phyloP scores from a whole-genome alignment of 352 stramenopile genomes.

The Paralagenidium karlingii region DNA sequence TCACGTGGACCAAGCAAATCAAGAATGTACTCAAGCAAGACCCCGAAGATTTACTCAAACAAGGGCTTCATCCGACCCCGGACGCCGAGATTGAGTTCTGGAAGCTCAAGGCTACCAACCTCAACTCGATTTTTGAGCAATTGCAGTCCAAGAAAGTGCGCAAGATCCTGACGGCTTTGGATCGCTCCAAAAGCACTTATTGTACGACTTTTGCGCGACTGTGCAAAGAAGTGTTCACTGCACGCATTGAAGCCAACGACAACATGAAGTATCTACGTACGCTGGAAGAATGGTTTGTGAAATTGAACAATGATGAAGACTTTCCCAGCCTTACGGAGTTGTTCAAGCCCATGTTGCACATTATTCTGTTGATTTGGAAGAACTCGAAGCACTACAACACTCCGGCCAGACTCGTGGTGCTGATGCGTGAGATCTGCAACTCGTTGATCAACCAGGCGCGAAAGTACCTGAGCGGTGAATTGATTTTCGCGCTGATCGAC shows the following conservation, averaged over 20 bases:
- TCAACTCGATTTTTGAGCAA: conserved; percentile 94
- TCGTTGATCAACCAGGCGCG: conserved; percentile 89
- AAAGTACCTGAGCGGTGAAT: conserved; percentile 89
- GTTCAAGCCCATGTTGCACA: conserved; percentile 98
- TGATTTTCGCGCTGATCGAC: conserved; percentile 95
- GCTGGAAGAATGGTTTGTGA: conserved; percentile 94
- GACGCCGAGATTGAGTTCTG: conserved; percentile 97
- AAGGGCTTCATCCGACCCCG: conserved; percentile 93
- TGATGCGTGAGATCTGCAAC: conserved; percentile 98
- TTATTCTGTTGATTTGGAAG: conserved; percentile 98
- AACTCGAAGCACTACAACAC: conserved; percentile 99
- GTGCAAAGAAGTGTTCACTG: conserved; percentile 96
- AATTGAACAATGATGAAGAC: conserved; percentile 91
- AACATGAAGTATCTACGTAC: conserved; percentile 97
- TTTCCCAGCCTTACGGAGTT: conserved; percentile 86
- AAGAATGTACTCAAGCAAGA: conserved; percentile 98
- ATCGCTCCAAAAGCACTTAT: conserved; percentile 95
- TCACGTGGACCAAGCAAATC: conserved; percentile 99
- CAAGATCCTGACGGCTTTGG: conserved; percentile 90
- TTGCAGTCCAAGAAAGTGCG: conserved; percentile 89
- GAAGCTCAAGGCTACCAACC: conserved; percentile 93
- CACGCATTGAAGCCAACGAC: conserved; percentile 94
- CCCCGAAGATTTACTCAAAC: conserved; percentile 92
- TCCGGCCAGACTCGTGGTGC: conserved; percentile 89
- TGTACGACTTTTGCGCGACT: conserved; percentile 92